phyloP scores from a whole-genome alignment of 345 rosid species.

The Citrus maxima region DNA sequence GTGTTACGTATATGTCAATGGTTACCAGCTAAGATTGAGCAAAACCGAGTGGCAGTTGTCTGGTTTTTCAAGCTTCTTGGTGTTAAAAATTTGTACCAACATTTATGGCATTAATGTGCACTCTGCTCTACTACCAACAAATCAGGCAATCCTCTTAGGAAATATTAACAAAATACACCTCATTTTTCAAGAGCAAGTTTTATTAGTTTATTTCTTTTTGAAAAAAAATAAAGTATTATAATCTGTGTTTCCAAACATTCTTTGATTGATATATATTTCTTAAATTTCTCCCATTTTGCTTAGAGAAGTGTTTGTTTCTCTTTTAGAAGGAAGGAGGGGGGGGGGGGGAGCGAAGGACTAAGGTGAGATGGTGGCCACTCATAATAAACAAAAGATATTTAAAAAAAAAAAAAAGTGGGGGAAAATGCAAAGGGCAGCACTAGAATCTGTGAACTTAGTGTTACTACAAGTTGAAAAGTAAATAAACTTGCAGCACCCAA shows the following conservation, averaged over 20 bases:
- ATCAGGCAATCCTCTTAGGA: not conserved
- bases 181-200: not conserved
- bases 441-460: conserved; percentile 23
- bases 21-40: conserved; percentile 30
- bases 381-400: not conserved
- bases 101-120: conserved; percentile 16
- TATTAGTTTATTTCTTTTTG: not conserved
- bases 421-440: not conserved
- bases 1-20: not conserved
- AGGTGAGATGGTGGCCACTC: not conserved
- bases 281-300: not conserved
- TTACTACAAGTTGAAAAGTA: conserved; percentile 28
- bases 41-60: conserved; percentile 10
- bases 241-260: conserved; percentile 16
- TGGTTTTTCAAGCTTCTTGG: conserved; percentile 13
- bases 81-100: conserved; percentile 14
- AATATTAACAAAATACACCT: not conserved
- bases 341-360: not conserved
- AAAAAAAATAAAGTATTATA: not conserved
- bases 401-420: not conserved
- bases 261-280: conserved; percentile 2
- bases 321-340: not conserved
- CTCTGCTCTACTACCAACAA: not conserved
- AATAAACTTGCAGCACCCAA: conserved; percentile 29
- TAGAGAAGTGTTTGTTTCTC: conserved; percentile 3